These are phyloP conservation scores for Marchantia paleacea DNA, from an alignment of 225 moss, liverwort and hornwort genomes.

Conservation along the genomic window DNA sequence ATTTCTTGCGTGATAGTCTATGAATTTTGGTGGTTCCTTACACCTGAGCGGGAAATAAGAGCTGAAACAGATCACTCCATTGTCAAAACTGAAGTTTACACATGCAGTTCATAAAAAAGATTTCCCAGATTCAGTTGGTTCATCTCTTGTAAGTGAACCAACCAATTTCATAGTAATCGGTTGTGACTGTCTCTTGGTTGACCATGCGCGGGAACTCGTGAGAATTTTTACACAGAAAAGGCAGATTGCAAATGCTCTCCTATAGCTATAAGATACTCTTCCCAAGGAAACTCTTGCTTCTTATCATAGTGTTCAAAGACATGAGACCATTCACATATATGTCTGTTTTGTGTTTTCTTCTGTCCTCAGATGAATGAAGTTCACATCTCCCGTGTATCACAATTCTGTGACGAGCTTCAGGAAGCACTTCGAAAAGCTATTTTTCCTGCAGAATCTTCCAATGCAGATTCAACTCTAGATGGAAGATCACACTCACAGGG, in stretches of 20 bases:
- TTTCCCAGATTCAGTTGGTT: no score
- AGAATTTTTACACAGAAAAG: no score
- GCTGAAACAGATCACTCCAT: neutral
- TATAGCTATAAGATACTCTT: neutral
- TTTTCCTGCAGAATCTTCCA: neutral
- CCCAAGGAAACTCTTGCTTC: neutral
- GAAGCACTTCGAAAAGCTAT: neutral
- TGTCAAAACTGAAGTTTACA: no score
- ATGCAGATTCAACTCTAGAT: neutral
- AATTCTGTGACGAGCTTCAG: neutral
- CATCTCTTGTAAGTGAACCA: no score
- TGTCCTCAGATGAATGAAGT: neutral
- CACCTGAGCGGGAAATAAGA: no score
- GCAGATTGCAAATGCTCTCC: no score
- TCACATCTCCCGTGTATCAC: neutral
- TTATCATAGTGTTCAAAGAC: no score
- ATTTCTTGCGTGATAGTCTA: neutral
- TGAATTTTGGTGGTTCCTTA: neutral
- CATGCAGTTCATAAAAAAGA: no score
- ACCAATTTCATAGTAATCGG: no score
- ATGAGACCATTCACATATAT: neutral
- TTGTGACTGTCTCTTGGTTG: neutral
- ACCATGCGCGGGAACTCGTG: neutral
- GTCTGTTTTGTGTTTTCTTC: neutral
- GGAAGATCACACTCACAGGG: neutral